A percentile compares a stretch with the other conserved stretches of the same genome.
These are phyloP conservation scores for Talinum fruticosum DNA, from an alignment of 148 eudicot species.

Conservation along the genomic window DNA sequence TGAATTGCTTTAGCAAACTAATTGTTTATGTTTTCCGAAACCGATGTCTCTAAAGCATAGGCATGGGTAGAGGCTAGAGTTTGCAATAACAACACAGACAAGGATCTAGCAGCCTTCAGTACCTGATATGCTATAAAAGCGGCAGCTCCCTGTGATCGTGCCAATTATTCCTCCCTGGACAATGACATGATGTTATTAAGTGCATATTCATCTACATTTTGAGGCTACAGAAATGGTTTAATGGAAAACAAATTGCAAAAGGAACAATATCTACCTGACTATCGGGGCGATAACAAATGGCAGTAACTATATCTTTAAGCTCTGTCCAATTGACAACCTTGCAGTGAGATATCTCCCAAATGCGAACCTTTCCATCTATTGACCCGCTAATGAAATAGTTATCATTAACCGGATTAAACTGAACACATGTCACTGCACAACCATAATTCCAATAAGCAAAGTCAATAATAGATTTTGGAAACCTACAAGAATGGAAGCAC, in stretches of 20 bases:
- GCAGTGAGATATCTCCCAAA: slow-evolving; percentile 65
- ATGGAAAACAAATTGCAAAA: not conserved
- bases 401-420: slow-evolving; percentile 79
- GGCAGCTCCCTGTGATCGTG: slow-evolving; percentile 62
- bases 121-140: slow-evolving; percentile 59
- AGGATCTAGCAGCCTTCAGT: slow-evolving; percentile 4
- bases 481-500: not conserved
- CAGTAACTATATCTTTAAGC: slow-evolving; percentile 77
- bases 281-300: slow-evolving; percentile 81
- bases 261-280: slow-evolving; percentile 52
- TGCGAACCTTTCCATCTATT: slow-evolving; percentile 93
- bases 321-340: slow-evolving; percentile 89
- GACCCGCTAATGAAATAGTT: slow-evolving; percentile 91
- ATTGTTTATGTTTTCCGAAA: not conserved
- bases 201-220: not conserved
- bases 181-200: not conserved
- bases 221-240: not conserved
- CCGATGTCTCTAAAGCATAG: not conserved
- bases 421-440: slow-evolving; percentile 84
- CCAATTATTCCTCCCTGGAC: slow-evolving; percentile 81
- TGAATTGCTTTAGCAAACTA: too few species aligned
- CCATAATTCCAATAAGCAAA: slow-evolving; percentile 10
- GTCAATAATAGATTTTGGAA: not conserved
- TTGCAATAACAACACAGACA: not conserved
- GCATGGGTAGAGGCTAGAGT: not conserved